Evolutionary conservation across 225 moss, liverwort and hornwort genomes (phyloP).

Genomic region (Pseudisothecium myosuroides): DNA sequence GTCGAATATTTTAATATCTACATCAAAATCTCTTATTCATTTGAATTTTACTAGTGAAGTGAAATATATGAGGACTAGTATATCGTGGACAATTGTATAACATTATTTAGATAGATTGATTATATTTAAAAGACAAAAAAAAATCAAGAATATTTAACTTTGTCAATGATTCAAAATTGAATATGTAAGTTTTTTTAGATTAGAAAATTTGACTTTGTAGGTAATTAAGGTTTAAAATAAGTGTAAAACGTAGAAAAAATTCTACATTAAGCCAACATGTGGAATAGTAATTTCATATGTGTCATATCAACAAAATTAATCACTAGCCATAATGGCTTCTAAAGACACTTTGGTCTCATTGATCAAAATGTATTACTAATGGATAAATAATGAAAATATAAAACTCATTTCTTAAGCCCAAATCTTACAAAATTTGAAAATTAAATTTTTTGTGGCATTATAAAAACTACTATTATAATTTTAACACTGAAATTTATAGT

Average conservation of each 20-base stretch:
- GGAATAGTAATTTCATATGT: not conserved
- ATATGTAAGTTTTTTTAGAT: too few species aligned
- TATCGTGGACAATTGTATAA: not conserved
- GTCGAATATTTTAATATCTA: not conserved
- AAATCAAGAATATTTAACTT: too few species aligned
- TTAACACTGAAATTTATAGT: too few species aligned
- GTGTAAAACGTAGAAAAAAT: not conserved
- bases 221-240: not conserved
- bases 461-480: not conserved
- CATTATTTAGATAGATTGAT: not conserved
- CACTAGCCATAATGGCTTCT: too few species aligned
- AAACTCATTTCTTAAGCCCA: not conserved
- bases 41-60: not conserved
- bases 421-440: not conserved
- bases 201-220: too few species aligned
- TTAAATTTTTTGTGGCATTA: not conserved
- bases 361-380: not conserved
- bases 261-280: rapidly evolving
- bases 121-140: not conserved
- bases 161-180: not conserved
- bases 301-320: not conserved
- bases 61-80: too few species aligned
- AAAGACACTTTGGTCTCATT: too few species aligned
- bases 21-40: not conserved
- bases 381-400: not conserved